Conservation (phyloP, 2,329 filamentous ascomycete genomes). For the Alternaria sp. region DNA sequence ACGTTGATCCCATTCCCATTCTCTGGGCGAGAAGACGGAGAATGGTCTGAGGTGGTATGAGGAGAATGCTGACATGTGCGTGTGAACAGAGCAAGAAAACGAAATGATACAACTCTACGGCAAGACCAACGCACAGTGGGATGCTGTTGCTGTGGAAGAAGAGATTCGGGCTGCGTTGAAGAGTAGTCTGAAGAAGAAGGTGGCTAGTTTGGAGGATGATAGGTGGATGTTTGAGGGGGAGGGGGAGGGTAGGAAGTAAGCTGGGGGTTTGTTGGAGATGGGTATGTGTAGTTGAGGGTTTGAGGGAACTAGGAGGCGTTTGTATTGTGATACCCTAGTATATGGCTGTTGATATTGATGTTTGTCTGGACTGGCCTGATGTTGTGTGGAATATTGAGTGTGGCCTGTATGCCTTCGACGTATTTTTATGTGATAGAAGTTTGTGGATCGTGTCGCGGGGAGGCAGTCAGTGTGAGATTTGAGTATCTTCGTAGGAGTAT, state of each 20-base stretch:
- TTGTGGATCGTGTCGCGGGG: not conserved
- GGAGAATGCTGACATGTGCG: not conserved
- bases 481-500: not conserved
- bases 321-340: constrained; percentile 4
- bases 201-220: constrained; percentile 77
- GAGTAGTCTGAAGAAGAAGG: constrained; percentile 73
- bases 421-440: not conserved
- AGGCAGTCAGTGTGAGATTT: not conserved
- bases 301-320: not conserved
- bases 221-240: constrained; percentile 90
- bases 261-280: not conserved
- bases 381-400: not conserved
- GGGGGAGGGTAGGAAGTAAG: constrained; percentile 21
- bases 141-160: constrained; percentile 30
- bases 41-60: not conserved
- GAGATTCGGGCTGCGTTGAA: constrained; percentile 59
- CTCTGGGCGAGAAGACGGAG: not conserved
- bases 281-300: not conserved
- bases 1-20: not conserved
- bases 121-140: constrained; percentile 39
- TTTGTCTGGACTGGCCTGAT: not conserved
- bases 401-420: not conserved
- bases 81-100: constrained; percentile 39
- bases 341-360: not conserved
- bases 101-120: constrained; percentile 43